A percentile compares a stretch with the other conserved stretches of the same genome.
These are phyloP conservation scores for Balamuthia mandrillaris DNA, from an alignment of 208 protist species.

Conservation along the genomic window DNA sequence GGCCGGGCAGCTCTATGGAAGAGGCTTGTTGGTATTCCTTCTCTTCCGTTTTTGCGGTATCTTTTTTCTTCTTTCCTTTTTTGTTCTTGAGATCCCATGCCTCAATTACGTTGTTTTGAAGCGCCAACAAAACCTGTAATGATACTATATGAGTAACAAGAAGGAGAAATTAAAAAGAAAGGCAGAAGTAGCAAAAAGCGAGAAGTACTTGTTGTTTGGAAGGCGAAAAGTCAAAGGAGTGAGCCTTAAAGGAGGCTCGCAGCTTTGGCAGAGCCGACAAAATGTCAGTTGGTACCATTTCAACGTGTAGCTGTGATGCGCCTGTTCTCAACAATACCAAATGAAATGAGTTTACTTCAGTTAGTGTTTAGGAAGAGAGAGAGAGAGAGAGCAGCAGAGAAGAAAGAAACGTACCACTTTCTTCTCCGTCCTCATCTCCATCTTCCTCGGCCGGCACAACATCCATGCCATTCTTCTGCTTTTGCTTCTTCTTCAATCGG, in stretches of 20 bases:
- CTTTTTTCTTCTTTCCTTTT: background rate
- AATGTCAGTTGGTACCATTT: background rate
- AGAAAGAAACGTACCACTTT: background rate
- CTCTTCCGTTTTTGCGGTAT: background rate
- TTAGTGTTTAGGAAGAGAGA: too few species aligned
- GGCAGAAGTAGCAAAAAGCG: background rate
- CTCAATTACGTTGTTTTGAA: constrained; percentile 53
- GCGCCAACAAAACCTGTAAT: constrained; percentile 20
- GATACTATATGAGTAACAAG: background rate
- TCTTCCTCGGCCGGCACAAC: background rate
- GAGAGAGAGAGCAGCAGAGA: background rate
- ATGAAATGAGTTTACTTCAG: too few species aligned
- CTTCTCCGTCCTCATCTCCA: background rate
- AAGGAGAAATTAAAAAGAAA: background rate
- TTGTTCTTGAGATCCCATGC: constrained; percentile 34
- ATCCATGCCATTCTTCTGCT: background rate
- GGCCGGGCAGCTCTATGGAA: constrained; percentile 37
- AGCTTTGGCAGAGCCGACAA: background rate
- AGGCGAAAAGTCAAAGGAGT: background rate
- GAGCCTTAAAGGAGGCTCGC: background rate
- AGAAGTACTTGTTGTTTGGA: background rate
- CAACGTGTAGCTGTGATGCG: background rate
- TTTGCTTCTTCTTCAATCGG: constrained; percentile 41
- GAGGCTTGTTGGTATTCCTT: background rate
- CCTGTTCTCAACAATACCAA: too few species aligned